Evolutionary conservation across 116 monocot species (phyloP), one percentile per base, ranked within the genome.

Genomic region (Cymodocea nodosa): DNA sequence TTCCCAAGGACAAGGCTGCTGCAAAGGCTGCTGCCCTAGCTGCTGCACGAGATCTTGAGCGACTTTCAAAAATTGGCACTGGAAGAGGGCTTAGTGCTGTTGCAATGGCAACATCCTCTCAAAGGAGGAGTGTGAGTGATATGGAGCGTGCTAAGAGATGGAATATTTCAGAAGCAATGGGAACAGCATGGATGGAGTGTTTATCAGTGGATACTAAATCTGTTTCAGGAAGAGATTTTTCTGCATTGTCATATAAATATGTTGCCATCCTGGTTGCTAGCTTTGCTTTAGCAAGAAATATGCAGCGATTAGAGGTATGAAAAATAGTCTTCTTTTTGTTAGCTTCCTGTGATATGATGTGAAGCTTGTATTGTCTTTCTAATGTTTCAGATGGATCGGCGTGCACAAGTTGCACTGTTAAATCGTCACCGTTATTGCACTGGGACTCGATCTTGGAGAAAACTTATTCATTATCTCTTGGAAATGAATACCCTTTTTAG

Each of bases 71-170:
- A 74, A 85, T 97, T 69, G 97, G 91, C 54, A 80, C 97, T 60
- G 85, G 87, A n/a, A 81, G 91, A 77, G 97, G 97, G 22, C 83
- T 97, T 63, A 87, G 97, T 84, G 97, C 97, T 73, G 97, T 97
- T 44, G 97, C 97, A 48, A 97, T 97, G 97, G 97, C 97, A 10
- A 97, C 97, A 60, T 97, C 97, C 59, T 83, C 80, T 49, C 91
- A 97, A 71, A 87, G 97, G 72, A 90, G 97, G 72, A 85, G 82
- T 71, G 50, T 53, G 24, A 78, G 79, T 65, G 97, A 97, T 73
- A 20, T 74, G 23, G 82, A 91, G 49, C 90, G 97, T 70, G 81
- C 91, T 68, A 97, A 82, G 79, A 87, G 97, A 64, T 97, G 97
- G 97, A 97, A 80, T 69, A 67, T 80, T 30, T 75, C 79, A 55